These are phyloP conservation scores for Paecilomyces dactylethromorphus DNA, from an alignment of 2,329 filamentous ascomycete genomes.

Conservation along the genomic window DNA sequence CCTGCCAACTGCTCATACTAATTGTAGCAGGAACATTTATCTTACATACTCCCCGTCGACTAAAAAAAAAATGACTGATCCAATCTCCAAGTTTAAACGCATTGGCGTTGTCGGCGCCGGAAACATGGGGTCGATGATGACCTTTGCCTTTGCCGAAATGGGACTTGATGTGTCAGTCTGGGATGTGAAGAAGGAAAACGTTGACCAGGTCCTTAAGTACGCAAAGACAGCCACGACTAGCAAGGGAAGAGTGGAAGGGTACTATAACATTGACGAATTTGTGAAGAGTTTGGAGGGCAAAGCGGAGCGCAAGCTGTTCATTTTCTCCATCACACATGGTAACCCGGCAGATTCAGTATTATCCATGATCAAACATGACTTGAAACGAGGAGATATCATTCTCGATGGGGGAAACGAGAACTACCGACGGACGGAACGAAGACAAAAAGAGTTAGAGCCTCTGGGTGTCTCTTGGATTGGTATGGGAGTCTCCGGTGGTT, in stretches of 20 bases:
- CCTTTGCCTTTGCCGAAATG: slow-evolving; percentile 33
- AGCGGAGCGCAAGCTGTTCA: slow-evolving; percentile 27
- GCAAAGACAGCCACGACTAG: slow-evolving; percentile 14
- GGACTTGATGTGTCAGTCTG: slow-evolving; percentile 34
- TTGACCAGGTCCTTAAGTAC: slow-evolving; percentile 23
- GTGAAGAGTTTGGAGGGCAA: slow-evolving; percentile 24
- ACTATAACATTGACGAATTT: slow-evolving; percentile 29
- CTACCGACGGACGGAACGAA: slow-evolving; percentile 57
- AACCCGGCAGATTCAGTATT: slow-evolving; percentile 30
- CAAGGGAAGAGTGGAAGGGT: slow-evolving; percentile 27
- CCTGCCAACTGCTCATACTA: not conserved
- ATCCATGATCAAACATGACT: slow-evolving; percentile 39
- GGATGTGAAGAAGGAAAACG: slow-evolving; percentile 27
- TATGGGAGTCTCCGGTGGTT: slow-evolving; percentile 63
- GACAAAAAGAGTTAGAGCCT: slow-evolving; percentile 51
- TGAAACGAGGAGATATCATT: slow-evolving; percentile 58
- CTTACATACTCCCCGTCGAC: not conserved
- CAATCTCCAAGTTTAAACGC: slow-evolving; percentile 23
- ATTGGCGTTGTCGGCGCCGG: slow-evolving; percentile 36
- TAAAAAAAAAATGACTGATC: slow-evolving; percentile 9
- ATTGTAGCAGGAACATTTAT: not conserved
- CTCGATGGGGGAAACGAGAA: slow-evolving; percentile 65
- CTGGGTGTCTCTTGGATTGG: slow-evolving; percentile 61
- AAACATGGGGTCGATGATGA: slow-evolving; percentile 39
- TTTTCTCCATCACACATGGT: slow-evolving; percentile 37